Evolutionary conservation across 148 eudicot species (phyloP), one percentile per base, ranked within the genome.

Genomic region (Linanthus parryae): DNA sequence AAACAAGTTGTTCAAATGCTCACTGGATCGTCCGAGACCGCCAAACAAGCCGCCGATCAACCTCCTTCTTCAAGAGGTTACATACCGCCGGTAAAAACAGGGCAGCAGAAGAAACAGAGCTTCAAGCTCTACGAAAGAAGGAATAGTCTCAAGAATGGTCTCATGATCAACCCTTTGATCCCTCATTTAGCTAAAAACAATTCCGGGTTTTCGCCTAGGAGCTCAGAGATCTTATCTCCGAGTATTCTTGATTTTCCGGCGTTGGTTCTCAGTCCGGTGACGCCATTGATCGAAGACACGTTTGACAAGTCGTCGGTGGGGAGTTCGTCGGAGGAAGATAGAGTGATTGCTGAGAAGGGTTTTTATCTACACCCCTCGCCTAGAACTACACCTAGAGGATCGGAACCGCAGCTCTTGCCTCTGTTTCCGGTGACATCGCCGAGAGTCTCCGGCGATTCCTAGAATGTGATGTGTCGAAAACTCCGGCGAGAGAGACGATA

Each of bases 1-100:
- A 91, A 90, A 54, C 86, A 85, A 40, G 92, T 90, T 0, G 97
- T 90, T 37, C 97, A 90, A 36, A 73, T 81, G 84, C 82, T 91
- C 10, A 91, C 97, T 28, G 97, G 97, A n/a, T 78, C 94, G 26
- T 42, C 89, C 61, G 6, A 63, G 51, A 16, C 63, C 54, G 16
- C 66, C 60, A 16, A 43, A 55, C 7, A 44, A 49, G 25, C 38
- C 48, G 23, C 57, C 52, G 30, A 52, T 39, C 67, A 39, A 8
- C 57, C 58, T 2, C 69, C 47, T 2, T 26, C 64, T 0, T 39
- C 64, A 4, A 73, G 62, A 26, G 58, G 5, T 23, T 54, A 21
- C 33, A 72, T 78, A n/a, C 97, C 97, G 0, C 95, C 92, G 0
- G 56, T 78, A 56, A 76, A 63, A 19, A 68, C 77, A 0, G 48